Percentiles rank a stretch among this genome's conserved stretches.
Conservation (phyloP, 371 early-diverging fungal genomes). For the Choanephora cucurbitarum region DNA sequence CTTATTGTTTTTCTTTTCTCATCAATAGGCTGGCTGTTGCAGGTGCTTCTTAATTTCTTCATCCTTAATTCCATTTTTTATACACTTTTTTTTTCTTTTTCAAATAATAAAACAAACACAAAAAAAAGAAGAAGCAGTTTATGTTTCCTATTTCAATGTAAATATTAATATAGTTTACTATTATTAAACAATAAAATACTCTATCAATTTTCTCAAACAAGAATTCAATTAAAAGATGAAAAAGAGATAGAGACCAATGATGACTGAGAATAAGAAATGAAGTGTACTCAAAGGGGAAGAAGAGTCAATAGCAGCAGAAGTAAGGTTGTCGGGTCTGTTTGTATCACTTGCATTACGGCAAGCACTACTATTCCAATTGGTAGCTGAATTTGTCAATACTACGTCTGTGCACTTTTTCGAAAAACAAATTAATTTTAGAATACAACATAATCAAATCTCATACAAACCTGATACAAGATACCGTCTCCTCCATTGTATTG, state of each 20-base stretch:
- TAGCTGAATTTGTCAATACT: slow-evolving; percentile 35
- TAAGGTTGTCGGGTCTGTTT: not conserved
- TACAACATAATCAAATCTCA: slow-evolving; percentile 2
- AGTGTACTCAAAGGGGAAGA: too few relatives aligned
- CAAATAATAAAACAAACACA: not conserved
- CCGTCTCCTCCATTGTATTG: slow-evolving; percentile 62
- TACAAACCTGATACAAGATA: slow-evolving; percentile 54
- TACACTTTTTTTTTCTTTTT: not conserved
- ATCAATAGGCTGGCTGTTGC: slow-evolving; percentile 47
- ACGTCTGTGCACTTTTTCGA: slow-evolving; percentile 57
- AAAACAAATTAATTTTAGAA: not conserved
- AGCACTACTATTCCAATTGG: slow-evolving; percentile 42
- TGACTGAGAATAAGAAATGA: too few relatives aligned
- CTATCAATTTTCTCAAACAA: too few relatives aligned
- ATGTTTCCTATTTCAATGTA: too few relatives aligned
- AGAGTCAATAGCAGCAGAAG: not conserved
- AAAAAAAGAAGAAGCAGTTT: not conserved
- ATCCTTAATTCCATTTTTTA: not conserved
- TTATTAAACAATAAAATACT: too few relatives aligned
- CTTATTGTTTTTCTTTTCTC: not conserved
- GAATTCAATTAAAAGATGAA: too few relatives aligned
- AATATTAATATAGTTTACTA: too few relatives aligned
- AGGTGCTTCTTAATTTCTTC: slow-evolving; percentile 40
- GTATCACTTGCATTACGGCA: slow-evolving; percentile 38
- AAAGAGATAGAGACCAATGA: too few relatives aligned